Evolutionary conservation across 2,329 filamentous ascomycete genomes (phyloP).

Genomic region (Pseudogymnoascus pannorum): DNA sequence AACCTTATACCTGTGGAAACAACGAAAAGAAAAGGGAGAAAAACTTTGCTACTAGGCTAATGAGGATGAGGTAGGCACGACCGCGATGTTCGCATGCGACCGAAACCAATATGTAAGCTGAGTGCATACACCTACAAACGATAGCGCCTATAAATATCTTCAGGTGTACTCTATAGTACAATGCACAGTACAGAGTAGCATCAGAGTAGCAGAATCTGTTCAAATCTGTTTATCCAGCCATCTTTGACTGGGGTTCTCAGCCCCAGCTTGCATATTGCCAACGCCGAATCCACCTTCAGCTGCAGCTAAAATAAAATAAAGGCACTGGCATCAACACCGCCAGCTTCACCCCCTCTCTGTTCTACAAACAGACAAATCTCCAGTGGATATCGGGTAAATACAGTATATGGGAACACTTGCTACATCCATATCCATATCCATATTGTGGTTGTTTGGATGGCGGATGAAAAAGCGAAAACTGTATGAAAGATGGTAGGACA

Average conservation of each 20-base stretch:
- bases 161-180: background rate
- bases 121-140: conserved; percentile 2
- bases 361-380: background rate
- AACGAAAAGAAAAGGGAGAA: too few species aligned
- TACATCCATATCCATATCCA: background rate
- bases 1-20: background rate
- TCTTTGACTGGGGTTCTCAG: background rate
- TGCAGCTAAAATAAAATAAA: background rate
- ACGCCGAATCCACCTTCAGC: background rate
- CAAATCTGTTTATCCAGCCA: background rate
- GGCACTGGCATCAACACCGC: background rate
- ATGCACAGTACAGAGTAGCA: background rate
- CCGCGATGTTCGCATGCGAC: background rate
- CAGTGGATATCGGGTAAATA: background rate
- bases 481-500: background rate
- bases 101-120: background rate
- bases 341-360: background rate
- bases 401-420: background rate
- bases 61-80: background rate
- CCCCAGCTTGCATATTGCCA: background rate
- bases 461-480: background rate
- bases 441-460: background rate
- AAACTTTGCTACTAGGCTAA: background rate
- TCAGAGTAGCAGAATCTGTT: background rate
- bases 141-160: background rate